These are phyloP conservation scores for Scytalidium sp. DNA, from an alignment of 2,329 filamentous ascomycete species.

Conservation along the genomic window DNA sequence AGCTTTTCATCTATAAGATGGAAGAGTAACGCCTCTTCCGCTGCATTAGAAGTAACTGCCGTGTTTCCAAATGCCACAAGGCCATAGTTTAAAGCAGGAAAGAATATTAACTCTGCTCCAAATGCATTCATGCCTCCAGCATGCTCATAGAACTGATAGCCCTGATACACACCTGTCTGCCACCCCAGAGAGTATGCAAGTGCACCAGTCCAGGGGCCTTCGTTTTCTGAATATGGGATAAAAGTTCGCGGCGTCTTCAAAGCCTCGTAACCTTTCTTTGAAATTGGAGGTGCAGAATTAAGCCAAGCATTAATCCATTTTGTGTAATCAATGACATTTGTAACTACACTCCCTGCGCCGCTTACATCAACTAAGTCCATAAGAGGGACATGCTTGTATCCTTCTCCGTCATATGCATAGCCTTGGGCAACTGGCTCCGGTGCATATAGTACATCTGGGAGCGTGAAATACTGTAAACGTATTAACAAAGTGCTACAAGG, in stretches of 20 bases:
- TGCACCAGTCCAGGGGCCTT: constrained; percentile 27
- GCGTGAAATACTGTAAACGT: constrained; percentile 18
- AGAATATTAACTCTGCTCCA: constrained; percentile 39
- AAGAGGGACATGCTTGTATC: constrained; percentile 21
- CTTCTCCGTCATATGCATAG: constrained; percentile 36
- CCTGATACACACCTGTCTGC: constrained; percentile 35
- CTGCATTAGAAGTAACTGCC: constrained; percentile 34
- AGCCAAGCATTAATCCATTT: constrained; percentile 50
- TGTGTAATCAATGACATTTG: constrained; percentile 46
- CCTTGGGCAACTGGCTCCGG: constrained; percentile 35
- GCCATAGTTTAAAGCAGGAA: constrained; percentile 41
- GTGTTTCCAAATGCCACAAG: constrained; percentile 44
- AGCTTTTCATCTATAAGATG: constrained; percentile 39
- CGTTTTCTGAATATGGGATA: constrained; percentile 6
- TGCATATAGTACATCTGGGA: constrained; percentile 13
- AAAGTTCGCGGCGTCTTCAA: constrained; percentile 32
- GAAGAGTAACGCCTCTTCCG: constrained; percentile 32
- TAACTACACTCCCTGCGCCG: constrained; percentile 44
- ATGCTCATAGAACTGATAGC: constrained; percentile 40
- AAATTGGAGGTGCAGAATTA: constrained; percentile 32
- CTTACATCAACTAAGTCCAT: constrained; percentile 29
- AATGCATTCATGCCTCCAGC: constrained; percentile 42
- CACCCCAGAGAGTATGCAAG: constrained; percentile 41
- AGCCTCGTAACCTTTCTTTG: constrained; percentile 27
- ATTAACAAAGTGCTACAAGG: not conserved